Conservation (phyloP, 2,329 filamentous ascomycete genomes). For the Trichoderma simmonsii region DNA sequence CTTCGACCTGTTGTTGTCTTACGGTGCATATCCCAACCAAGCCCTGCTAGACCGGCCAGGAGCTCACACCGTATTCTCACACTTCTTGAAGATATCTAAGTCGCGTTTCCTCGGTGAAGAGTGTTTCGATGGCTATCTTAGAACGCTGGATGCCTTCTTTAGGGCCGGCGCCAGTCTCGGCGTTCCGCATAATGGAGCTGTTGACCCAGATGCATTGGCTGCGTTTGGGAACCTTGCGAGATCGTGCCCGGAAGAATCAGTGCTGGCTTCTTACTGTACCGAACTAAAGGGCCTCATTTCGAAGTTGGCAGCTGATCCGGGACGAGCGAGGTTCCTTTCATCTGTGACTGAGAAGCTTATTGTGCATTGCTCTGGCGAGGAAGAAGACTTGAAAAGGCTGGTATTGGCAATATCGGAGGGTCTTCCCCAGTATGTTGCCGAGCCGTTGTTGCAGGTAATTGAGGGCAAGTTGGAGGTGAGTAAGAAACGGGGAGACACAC, state of each 20-base stretch:
- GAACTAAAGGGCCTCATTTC: background rate
- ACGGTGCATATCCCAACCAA: background rate
- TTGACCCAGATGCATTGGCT: background rate
- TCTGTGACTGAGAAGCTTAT: background rate
- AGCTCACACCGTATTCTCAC: background rate
- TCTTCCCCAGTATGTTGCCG: background rate
- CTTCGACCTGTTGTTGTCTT: background rate
- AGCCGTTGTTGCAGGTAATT: background rate
- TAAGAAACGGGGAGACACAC: background rate
- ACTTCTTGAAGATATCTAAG: background rate
- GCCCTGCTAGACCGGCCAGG: background rate
- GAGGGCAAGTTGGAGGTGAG: background rate
- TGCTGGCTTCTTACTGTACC: background rate
- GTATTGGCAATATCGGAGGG: background rate
- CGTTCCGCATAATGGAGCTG: background rate
- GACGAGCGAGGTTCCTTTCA: background rate
- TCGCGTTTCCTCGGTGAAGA: background rate
- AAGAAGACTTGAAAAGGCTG: background rate
- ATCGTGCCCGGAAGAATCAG: background rate
- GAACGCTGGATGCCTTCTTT: background rate
- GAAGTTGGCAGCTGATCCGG: background rate
- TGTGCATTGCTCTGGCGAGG: background rate
- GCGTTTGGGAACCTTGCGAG: background rate
- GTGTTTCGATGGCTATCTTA: background rate
- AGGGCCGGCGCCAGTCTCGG: background rate